Evolutionary conservation across 768 basidiomycete species (phyloP).

Genomic region (Xanthoconium stramineum): DNA sequence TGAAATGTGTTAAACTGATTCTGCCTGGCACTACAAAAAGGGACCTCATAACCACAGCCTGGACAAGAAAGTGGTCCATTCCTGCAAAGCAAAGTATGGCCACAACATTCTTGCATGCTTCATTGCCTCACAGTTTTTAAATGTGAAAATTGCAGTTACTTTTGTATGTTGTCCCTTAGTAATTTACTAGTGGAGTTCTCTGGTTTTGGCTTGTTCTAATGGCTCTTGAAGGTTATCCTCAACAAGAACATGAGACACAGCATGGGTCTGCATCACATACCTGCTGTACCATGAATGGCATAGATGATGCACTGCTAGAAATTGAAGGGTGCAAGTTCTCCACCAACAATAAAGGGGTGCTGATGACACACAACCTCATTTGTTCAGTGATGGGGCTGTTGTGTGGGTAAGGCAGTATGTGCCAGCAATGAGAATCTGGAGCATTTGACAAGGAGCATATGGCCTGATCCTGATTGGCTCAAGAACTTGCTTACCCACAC

Average conservation of each 20-base stretch:
- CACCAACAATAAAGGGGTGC: slow-evolving; percentile 53
- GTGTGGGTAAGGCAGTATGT: slow-evolving; percentile 39
- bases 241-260: slow-evolving; percentile 58
- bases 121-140: slow-evolving; percentile 24
- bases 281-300: slow-evolving; percentile 54
- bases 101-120: not conserved
- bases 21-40: slow-evolving; percentile 34
- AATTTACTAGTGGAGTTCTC: not conserved
- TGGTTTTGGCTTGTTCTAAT: not conserved
- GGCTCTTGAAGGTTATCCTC: slow-evolving; percentile 45
- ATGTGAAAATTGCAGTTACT: slow-evolving; percentile 55
- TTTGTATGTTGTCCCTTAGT: slow-evolving; percentile 57
- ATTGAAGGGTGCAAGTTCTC: slow-evolving; percentile 55
- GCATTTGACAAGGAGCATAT: slow-evolving; percentile 43
- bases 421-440: slow-evolving; percentile 38
- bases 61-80: slow-evolving; percentile 47
- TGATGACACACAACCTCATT: slow-evolving; percentile 59
- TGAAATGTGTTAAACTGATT: slow-evolving; percentile 47
- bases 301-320: slow-evolving; percentile 48
- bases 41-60: slow-evolving; percentile 49
- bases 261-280: slow-evolving; percentile 63
- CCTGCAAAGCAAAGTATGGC: slow-evolving; percentile 47
- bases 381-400: slow-evolving; percentile 56
- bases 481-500: slow-evolving; percentile 57
- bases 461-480: slow-evolving; percentile 42